These are phyloP conservation scores for Dryas integrifolia DNA, from an alignment of 331 rosid species.

Conservation along the genomic window DNA sequence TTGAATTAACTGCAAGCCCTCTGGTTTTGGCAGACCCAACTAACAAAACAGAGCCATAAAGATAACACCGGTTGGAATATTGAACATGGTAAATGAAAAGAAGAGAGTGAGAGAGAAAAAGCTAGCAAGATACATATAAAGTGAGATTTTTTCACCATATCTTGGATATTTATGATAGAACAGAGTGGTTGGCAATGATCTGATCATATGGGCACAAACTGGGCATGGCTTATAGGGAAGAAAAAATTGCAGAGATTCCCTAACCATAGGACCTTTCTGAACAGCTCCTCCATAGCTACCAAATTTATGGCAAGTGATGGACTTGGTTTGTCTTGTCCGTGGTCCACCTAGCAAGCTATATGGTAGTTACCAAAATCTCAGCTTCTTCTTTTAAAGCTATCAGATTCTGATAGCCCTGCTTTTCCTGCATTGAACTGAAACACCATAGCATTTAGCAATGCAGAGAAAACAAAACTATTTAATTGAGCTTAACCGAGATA, in stretches of 20 bases:
- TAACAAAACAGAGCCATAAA: no score
- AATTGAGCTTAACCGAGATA: no score
- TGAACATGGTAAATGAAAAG: no score
- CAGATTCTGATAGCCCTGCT: no score
- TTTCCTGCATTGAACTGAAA: no score
- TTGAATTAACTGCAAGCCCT: no score
- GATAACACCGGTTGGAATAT: no score
- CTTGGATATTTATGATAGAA: slow-evolving; percentile 9
- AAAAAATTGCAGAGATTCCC: slow-evolving; percentile 11
- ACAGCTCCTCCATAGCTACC: slow-evolving; percentile 17
- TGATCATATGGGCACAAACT: not conserved
- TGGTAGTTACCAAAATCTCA: slow-evolving; percentile 16
- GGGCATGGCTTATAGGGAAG: slow-evolving; percentile 11
- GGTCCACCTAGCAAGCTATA: slow-evolving; percentile 20
- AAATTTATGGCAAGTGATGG: slow-evolving; percentile 30
- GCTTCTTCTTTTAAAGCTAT: not conserved
- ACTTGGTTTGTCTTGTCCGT: slow-evolving; percentile 6
- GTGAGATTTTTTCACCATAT: not conserved
- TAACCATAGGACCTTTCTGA: not conserved
- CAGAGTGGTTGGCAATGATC: slow-evolving; percentile 3
- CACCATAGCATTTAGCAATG: no score
- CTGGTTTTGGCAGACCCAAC: not conserved
- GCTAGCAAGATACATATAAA: no score
- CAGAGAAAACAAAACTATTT: no score
- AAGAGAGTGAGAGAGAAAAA: no score